Base-by-base conservation (phyloP, 805 yeast genomes). In the Geotrichum ghanense region DNA sequence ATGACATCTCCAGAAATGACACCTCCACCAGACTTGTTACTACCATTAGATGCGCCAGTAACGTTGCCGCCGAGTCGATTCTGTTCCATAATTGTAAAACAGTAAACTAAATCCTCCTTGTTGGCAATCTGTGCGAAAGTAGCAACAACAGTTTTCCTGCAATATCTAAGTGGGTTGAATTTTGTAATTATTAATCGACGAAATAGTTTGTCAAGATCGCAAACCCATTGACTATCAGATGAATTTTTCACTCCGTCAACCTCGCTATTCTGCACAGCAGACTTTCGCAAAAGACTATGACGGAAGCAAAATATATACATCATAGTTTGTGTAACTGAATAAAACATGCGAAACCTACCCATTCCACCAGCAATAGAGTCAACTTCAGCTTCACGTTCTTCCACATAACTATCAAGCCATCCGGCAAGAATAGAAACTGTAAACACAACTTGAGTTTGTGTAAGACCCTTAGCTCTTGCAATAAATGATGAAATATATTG, bases 101-200 rank as follows among this genome's bases (percentile, higher is more conserved):
- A 90, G 65, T 89, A 90, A 45, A 94, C 94, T 17, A 86, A 83
- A 58, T 86, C 87, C 54, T 86, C 85, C 56, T 81, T 80, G 56
- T 90, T 94, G 2, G 97, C 86, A 39, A 92, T 78, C 53, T 87
- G 81, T 10, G 97, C 97, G 70, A 90, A 90, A 71, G 89, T 90
- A 49, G 81, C 73, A 50, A 89, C 95, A 42, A 90, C 97, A 14
- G 94, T 86, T 57, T 85, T 95, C 59, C 89, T 90, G 65, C 96
- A 87, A 68, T 79, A 90, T 61, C 87, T 86, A 56, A 90, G 73
- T 3, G 97, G 97, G 61, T 90, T 92, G 71, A 92, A 90, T 59
- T 83, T 83, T 9, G 96, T 81, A 31, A 88, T 74, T 26, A 90
- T 78, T 57, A 84, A 75, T 53, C 94, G 73, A 62, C 83, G 95